Base-by-base conservation (phyloP, 306 rosid species). In the Lagenaria siceraria region DNA sequence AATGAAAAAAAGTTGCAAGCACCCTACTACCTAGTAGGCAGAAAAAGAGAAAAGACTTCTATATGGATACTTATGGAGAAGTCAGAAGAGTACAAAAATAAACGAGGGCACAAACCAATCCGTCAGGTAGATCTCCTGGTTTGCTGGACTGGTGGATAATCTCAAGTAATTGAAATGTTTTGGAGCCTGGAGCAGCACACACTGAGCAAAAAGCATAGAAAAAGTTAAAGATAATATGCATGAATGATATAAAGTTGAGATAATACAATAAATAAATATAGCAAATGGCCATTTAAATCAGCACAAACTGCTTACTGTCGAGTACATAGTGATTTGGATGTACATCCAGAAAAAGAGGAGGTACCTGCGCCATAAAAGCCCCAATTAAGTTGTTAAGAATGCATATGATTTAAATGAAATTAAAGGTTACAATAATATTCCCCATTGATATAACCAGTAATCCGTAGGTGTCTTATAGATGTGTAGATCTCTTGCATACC, bases 171-270 rank as follows among this genome's bases (percentile, higher is more conserved):
- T 96, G 99, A 81, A 96, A 96, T 38, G 99, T 96, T 87, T 96
- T 96, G 1, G 99, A 96, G 74, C 99, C 99, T 18, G 98, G 99
- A 70, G 99, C 99, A 82, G 99, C 99, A 80, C 99, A 96, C 99
- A 96, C 99, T 96, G 84, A 66, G 69, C 27, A 86, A 78, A 33
- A 70, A 63, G 79, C 54, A 46, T 55, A 76, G 36, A 31, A 77
- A 84, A 24, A 9, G 77, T 82, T 29, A 80, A 62, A 43, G 58
- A 43, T 17, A 25, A 24, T 27, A 29, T 14, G 25, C 60, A 25
- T 11, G 49, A 55, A 36, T 51, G 25, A 19, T 53, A 55, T 33
- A 8, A 36, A 15, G 5, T 56, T 35, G 36, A 56, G 78, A 54
- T 24, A 13, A 14, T 75, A 18, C 24, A 78, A 54, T 53, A 77